Percentiles rank a stretch among this genome's conserved stretches.
Conservation (phyloP, 176 grass and related monocot species). For the Luzula sylvatica region DNA sequence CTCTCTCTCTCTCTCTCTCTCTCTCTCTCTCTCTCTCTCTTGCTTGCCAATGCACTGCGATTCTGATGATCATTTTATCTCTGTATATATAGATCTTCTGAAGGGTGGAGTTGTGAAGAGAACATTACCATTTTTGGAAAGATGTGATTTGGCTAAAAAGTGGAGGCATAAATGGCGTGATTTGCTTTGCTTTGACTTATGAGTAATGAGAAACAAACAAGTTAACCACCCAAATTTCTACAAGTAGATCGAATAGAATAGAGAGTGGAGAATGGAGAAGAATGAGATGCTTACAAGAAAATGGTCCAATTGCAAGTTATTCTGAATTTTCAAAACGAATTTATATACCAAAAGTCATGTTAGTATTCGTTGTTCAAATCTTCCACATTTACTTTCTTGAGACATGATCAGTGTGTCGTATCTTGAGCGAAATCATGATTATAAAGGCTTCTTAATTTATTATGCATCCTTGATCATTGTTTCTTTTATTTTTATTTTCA, state of each 20-base stretch:
- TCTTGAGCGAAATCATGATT: no score
- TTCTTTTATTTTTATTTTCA: neutral
- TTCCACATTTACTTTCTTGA: no score
- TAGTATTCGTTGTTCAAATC: neutral
- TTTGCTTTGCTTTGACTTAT: neutral
- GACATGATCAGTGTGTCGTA: no score
- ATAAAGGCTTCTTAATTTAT: neutral
- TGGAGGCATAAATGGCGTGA: neutral
- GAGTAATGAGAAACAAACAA: neutral
- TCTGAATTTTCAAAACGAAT: neutral
- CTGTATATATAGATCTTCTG: conserved; percentile 8
- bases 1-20: neutral
- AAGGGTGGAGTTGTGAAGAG: neutral
- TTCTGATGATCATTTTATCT: neutral
- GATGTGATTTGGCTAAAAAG: neutral
- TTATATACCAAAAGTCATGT: conserved; percentile 7
- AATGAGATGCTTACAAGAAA: conserved; percentile 2
- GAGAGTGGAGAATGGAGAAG: neutral
- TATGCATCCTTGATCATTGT: neutral
- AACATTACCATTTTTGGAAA: conserved; percentile 2
- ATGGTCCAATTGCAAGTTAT: neutral
- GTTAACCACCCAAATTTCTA: conserved; percentile 5
- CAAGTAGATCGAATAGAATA: conserved; percentile 13
- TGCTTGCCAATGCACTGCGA: neutral
- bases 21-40: neutral